Evolutionary conservation across 2,329 filamentous ascomycete genomes (phyloP).

Genomic region (Aureobasidium namibiae): DNA sequence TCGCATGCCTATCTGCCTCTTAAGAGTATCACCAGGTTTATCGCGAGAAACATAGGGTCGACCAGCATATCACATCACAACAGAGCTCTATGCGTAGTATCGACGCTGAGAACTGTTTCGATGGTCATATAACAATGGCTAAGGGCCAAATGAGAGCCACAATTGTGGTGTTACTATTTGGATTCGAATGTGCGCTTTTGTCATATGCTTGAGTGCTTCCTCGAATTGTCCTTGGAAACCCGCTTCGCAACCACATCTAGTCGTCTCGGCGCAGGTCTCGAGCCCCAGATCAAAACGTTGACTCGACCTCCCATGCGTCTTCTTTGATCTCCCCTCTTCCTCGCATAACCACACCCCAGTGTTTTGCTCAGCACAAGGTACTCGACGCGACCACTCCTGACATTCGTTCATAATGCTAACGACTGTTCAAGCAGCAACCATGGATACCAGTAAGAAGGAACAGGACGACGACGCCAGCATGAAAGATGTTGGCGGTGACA

Average conservation of each 20-base stretch:
- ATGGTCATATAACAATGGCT: background rate
- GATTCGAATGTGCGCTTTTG: background rate
- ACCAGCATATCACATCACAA: no score
- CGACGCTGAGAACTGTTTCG: no score
- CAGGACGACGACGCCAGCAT: background rate
- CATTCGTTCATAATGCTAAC: background rate
- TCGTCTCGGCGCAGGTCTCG: background rate
- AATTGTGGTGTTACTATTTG: background rate
- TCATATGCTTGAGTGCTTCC: background rate
- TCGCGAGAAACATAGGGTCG: no score
- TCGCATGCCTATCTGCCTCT: no score
- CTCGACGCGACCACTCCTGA: background rate
- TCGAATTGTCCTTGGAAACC: background rate
- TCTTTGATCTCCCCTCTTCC: background rate
- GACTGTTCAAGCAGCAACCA: background rate
- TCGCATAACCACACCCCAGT: background rate
- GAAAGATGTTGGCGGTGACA: background rate
- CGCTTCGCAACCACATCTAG: background rate
- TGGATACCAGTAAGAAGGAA: background rate
- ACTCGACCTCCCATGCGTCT: background rate
- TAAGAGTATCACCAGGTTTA: no score
- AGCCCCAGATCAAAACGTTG: background rate
- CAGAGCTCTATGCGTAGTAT: no score
- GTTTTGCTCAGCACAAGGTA: background rate
- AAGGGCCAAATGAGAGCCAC: background rate